Percentiles rank a stretch among this genome's conserved stretches.
Evolutionary conservation across 805 yeast genomes (phyloP).

Genomic region (Suhomyces prunicola): DNA sequence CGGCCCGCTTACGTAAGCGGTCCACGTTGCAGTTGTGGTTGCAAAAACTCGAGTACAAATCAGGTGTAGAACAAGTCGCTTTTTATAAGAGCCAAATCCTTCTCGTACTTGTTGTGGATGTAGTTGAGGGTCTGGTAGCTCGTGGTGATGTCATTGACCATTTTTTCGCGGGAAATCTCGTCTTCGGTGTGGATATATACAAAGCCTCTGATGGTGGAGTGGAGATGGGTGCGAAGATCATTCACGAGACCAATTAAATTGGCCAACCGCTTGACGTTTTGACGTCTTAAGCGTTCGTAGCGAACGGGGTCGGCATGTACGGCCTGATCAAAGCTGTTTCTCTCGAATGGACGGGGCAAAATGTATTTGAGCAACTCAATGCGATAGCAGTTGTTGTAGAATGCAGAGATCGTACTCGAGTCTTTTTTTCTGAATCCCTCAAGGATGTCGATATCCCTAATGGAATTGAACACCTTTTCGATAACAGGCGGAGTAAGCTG

Average conservation of each 20-base stretch:
- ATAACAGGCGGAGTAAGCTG: not conserved
- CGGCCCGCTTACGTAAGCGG: not conserved
- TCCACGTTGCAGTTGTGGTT: not conserved
- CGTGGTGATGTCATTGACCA: conserved; percentile 21
- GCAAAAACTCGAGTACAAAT: not conserved
- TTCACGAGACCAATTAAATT: conserved; percentile 9
- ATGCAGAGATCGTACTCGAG: not conserved
- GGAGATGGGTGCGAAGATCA: conserved; percentile 15
- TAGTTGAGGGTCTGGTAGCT: conserved; percentile 21
- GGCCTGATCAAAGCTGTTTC: conserved; percentile 1
- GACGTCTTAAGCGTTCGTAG: conserved; percentile 1
- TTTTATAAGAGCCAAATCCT: conserved; percentile 17
- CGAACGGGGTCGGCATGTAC: not conserved
- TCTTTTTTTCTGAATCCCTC: not conserved
- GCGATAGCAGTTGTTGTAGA: conserved; percentile 17
- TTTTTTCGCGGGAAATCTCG: conserved; percentile 15
- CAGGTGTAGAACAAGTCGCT: conserved; percentile 23
- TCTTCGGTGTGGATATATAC: conserved; percentile 9
- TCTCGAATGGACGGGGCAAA: conserved; percentile 1
- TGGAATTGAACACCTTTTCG: not conserved
- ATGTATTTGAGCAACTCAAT: conserved; percentile 12
- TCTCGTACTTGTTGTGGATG: conserved; percentile 17
- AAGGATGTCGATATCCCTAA: conserved; percentile 3
- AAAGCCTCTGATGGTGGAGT: conserved; percentile 18
- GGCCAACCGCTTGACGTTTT: conserved; percentile 8